Base-by-base conservation (phyloP, 139 green algal species). In the Tetraselmis chui region DNA sequence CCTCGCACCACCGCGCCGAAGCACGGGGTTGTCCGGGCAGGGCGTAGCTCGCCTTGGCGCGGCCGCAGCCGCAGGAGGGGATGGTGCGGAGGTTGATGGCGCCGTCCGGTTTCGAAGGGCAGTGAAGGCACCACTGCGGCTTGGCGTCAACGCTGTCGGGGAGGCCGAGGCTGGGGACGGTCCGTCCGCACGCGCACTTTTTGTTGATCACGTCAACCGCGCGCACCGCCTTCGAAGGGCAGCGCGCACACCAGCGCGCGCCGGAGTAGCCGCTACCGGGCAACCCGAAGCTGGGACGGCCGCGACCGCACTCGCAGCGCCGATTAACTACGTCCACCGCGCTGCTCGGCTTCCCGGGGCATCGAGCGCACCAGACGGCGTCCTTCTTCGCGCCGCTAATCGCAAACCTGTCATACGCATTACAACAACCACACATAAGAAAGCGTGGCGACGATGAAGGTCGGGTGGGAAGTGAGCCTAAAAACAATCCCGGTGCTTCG, bases 191-290 rank as follows among this genome's bases (percentile, higher is more conserved):
- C 5, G n/a, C n/a, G 74, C 74, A 77, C 74, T 29, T 77, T 22
- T 25, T 22, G 74, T 77, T 77, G 74, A 77, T 25, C 2, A 77
- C 74, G 74, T 77, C 74, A 22, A 77, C 74, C 26, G 74, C 74
- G 74, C 23, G 2, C 5, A 25, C 74, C 5, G 74, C 26, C 5
- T 25, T 11, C 26, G 25, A 2, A 25, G 74, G 74, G 74, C 74
- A 77, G 74, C n/a, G 74, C n/a, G 74, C 74, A 25, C 74, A 77
- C 74, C 74, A 77, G 26, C 25, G 74, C 26, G 74, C 74, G 74
- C n/a, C n/a, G n/a, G 2, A 22, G 26, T 77, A 77, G 2, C n/a
- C 74, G 74, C 74, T 31, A 2, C 74, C 74, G 23, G 74, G 74
- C 74, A 29, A 25, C 74, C 74, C 74, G 74, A 31, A 77, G 5